Evolutionary conservation across 176 grass and related monocot genomes (phyloP).

Genomic region (Bothriochloa decipiens): DNA sequence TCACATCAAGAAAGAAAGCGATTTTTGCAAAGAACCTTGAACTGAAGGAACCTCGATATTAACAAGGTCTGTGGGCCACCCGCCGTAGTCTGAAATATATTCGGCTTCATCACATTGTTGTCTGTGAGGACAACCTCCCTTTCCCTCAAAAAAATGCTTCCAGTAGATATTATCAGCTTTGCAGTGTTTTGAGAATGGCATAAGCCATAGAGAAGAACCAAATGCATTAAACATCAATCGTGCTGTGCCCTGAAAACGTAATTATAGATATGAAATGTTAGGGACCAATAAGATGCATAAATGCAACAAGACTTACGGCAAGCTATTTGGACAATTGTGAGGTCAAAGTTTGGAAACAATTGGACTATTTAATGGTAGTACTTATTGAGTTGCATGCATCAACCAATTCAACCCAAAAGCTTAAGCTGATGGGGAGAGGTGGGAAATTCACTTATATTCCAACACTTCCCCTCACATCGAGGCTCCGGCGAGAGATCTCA

Average conservation of each 20-base stretch:
- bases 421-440: too few relatives aligned
- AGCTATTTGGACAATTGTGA: slow-evolving; percentile 16
- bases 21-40: slow-evolving; percentile 61
- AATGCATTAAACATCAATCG: slow-evolving; percentile 92
- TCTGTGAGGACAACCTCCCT: slow-evolving; percentile 53
- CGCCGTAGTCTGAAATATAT: slow-evolving; percentile 62
- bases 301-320: not conserved
- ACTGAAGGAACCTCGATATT: slow-evolving; percentile 86
- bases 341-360: not conserved
- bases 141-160: slow-evolving; percentile 88
- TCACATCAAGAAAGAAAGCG: slow-evolving; percentile 34
- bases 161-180: slow-evolving; percentile 95
- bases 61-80: slow-evolving; percentile 87
- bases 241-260: slow-evolving; percentile 76
- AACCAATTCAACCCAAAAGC: too few relatives aligned
- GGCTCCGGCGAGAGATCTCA: too few relatives aligned
- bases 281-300: not conserved
- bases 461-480: too few relatives aligned
- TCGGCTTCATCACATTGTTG: slow-evolving; percentile 88
- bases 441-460: too few relatives aligned
- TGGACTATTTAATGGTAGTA: slow-evolving; percentile 19
- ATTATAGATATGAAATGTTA: slow-evolving; percentile 25
- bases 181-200: slow-evolving; percentile 93
- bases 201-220: slow-evolving; percentile 89
- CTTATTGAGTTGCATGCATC: too few relatives aligned